These are phyloP conservation scores for Penicillium paneum DNA, from an alignment of 2,329 filamentous ascomycete genomes.

Conservation along the genomic window DNA sequence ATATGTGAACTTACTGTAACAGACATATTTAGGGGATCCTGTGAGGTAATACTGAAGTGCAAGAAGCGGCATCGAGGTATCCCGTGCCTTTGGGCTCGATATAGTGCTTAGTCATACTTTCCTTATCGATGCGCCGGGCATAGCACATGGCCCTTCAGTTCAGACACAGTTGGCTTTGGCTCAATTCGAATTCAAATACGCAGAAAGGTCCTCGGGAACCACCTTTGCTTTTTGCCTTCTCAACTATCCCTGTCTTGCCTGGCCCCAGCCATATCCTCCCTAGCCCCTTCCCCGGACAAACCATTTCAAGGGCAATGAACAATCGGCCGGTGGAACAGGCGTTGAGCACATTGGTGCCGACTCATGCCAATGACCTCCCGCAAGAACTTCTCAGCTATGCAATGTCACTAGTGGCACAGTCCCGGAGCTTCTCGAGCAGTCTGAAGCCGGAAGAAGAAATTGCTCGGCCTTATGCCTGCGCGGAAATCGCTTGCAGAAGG, in stretches of 20 bases:
- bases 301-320: slow-evolving; percentile 54
- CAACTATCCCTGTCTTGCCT: neutral
- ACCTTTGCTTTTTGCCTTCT: no score
- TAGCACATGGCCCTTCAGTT: slow-evolving; percentile 5
- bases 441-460: slow-evolving; percentile 85
- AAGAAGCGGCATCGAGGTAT: slow-evolving; percentile 6
- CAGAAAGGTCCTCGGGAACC: neutral
- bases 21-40: slow-evolving; percentile 25
- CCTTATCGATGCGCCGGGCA: slow-evolving; percentile 6
- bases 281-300: neutral
- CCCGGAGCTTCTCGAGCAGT: slow-evolving; percentile 69
- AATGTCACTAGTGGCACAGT: slow-evolving; percentile 73
- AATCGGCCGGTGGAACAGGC: slow-evolving; percentile 69
- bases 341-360: slow-evolving; percentile 70
- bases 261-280: neutral
- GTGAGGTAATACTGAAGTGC: neutral
- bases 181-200: neutral
- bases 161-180: neutral
- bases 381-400: slow-evolving; percentile 68
- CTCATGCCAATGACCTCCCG: slow-evolving; percentile 65
- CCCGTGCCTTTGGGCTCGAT: neutral
- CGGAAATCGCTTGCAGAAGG: slow-evolving; percentile 86
- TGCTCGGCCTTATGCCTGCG: slow-evolving; percentile 78
- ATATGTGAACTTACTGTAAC: slow-evolving; percentile 29
- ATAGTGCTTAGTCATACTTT: slow-evolving; percentile 19